Evolutionary conservation across 2,329 filamentous ascomycete genomes (phyloP).

Genomic region (Epichloe hybrida): DNA sequence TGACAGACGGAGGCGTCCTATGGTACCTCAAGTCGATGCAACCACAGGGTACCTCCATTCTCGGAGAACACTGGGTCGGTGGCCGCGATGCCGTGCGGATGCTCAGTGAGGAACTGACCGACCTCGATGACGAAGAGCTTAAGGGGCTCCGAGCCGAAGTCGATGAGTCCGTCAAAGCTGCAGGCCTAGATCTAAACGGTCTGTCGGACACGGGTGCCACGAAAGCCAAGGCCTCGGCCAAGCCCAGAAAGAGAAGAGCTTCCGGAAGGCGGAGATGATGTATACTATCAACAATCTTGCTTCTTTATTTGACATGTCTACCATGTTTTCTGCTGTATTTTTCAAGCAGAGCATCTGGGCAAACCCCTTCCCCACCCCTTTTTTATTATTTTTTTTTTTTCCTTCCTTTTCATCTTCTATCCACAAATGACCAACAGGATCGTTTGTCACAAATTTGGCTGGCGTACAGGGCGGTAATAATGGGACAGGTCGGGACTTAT

Average conservation of each 20-base stretch:
- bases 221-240: constrained; percentile 16
- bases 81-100: constrained; percentile 52
- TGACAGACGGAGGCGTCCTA: constrained; percentile 64
- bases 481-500: background rate
- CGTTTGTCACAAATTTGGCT: background rate
- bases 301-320: background rate
- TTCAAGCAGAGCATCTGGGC: background rate
- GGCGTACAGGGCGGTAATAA: background rate
- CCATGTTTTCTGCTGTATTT: background rate
- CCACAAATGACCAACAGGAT: background rate
- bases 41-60: constrained; percentile 63
- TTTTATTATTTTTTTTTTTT: too few species aligned
- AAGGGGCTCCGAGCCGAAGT: constrained; percentile 51
- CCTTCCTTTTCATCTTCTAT: background rate
- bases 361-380: background rate
- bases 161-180: constrained; percentile 25
- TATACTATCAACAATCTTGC: background rate
- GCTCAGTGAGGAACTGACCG: constrained; percentile 78
- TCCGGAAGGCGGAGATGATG: constrained; percentile 21
- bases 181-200: constrained; percentile 12
- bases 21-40: constrained; percentile 83
- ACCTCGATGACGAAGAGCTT: constrained; percentile 83
- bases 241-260: constrained; percentile 21
- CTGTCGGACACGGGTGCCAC: constrained; percentile 7
- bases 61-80: constrained; percentile 51